A percentile compares a stretch with the other conserved stretches of the same genome.
Conservation (phyloP, 106 monocot species). For the Amphibolis antarctica region DNA sequence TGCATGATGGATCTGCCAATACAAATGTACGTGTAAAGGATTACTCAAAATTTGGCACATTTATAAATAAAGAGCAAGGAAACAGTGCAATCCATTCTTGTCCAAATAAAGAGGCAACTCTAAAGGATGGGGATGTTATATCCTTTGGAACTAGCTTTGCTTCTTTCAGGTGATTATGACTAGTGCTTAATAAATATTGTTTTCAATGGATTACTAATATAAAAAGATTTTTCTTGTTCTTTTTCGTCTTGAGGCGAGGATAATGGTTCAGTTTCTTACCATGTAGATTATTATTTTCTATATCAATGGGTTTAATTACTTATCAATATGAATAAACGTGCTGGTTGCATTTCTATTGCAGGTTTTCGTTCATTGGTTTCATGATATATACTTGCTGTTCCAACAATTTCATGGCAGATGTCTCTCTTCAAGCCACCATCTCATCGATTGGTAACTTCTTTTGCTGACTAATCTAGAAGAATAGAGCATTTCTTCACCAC, state of each 20-base stretch:
- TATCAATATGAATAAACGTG: no score
- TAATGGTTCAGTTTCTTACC: not conserved
- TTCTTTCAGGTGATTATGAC: constrained; percentile 61
- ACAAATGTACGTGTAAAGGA: constrained; percentile 46
- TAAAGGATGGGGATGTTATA: constrained; percentile 53
- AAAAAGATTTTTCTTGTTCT: not conserved
- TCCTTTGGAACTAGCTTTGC: constrained; percentile 88
- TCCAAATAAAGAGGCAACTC: constrained; percentile 33
- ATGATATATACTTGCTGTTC: constrained; percentile 26
- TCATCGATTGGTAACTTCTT: constrained; percentile 58
- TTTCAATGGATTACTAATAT: not conserved
- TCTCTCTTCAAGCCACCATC: constrained; percentile 29
- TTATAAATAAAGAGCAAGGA: constrained; percentile 50
- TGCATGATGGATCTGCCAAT: constrained; percentile 1
- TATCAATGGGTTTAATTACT: no score
- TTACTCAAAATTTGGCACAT: constrained; percentile 82
- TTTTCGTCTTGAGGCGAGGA: not conserved
- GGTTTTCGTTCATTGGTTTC: constrained; percentile 54
- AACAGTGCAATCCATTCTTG: constrained; percentile 30
- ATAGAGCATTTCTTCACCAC: no score
- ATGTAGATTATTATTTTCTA: not conserved
- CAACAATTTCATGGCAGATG: constrained; percentile 12
- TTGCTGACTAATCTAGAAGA: not conserved
- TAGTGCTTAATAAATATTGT: not conserved
- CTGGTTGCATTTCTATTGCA: constrained; percentile 16